Percentiles rank a stretch among this genome's conserved stretches.
These are phyloP conservation scores for Fonsecaea nubica DNA, from an alignment of 2,329 filamentous ascomycete genomes.

Conservation along the genomic window DNA sequence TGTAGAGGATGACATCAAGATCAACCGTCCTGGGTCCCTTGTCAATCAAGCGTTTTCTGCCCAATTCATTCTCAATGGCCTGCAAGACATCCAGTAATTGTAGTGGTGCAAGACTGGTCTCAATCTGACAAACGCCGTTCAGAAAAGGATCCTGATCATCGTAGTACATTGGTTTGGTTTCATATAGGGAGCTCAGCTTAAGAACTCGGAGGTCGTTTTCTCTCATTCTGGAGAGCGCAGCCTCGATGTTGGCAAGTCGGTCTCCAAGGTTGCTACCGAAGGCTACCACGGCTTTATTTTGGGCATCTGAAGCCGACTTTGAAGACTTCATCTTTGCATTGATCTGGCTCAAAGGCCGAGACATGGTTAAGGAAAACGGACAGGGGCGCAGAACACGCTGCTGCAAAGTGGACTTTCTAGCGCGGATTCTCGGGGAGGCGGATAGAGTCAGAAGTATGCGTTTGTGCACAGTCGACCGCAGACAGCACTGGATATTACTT, in stretches of 20 bases:
- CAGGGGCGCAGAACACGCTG: background rate
- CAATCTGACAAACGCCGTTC: slow-evolving; percentile 82
- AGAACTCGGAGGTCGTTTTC: slow-evolving; percentile 73
- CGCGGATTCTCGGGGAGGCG: background rate
- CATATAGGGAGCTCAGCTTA: slow-evolving; percentile 86
- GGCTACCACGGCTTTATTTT: slow-evolving; percentile 72
- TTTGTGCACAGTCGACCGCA: background rate
- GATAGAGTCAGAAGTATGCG: background rate
- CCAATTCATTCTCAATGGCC: slow-evolving; percentile 78
- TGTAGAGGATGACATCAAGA: slow-evolving; percentile 87
- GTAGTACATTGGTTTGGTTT: slow-evolving; percentile 97
- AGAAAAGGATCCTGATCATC: slow-evolving; percentile 85
- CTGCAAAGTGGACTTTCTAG: background rate
- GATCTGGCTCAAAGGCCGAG: background rate
- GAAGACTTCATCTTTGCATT: slow-evolving; percentile 19
- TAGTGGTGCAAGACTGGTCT: slow-evolving; percentile 77
- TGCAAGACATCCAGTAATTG: slow-evolving; percentile 81
- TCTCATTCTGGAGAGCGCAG: slow-evolving; percentile 80
- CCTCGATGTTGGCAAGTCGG: slow-evolving; percentile 80
- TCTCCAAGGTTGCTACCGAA: slow-evolving; percentile 93
- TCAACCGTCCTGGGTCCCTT: slow-evolving; percentile 96
- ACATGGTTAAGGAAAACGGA: background rate
- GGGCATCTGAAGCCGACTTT: background rate
- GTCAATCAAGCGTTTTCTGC: slow-evolving; percentile 82
- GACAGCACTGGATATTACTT: background rate